Evolutionary conservation across 805 yeast genomes (phyloP), one percentile per base, ranked within the genome.

Genomic region (Wickerhamiella kurtzmanii): DNA sequence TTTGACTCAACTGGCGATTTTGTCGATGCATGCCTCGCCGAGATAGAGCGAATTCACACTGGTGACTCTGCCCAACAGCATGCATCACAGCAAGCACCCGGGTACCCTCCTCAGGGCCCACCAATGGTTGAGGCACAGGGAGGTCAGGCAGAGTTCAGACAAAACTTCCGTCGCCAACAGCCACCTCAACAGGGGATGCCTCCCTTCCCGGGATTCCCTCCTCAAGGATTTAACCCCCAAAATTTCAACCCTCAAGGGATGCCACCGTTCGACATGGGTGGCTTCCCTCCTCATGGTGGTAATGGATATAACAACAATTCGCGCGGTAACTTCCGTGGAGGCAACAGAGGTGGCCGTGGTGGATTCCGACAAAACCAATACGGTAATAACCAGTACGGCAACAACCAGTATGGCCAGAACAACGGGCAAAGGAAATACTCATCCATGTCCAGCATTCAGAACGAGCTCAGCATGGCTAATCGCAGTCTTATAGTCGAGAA

Each of bases 401-500:
- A 54, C 2, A 6, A 20, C 15, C 32, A 13, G 16, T 22, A 21
- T 17, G 22, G 21, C 4, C 18, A 18, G 42, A 48, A 51, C 28
- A 2, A 22, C 18, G 19, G 35, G 28, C 37, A 25, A 48, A 15
- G 44, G 47, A 9, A 32, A 25, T 8, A 25, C 20, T 19, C 42
- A 47, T 19, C 32, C 20, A 5, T 44, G 11, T 44, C 49, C 17
- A 42, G 50, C 9, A 38, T 52, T 5, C 54, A 57, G 16, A 57
- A 58, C 41, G 58, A 56, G 37, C 45, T 52, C 15, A 61, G 60
- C 41, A 48, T 46, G n/a, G 55, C 59, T 16, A 64, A 64, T 49
- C 50, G 53, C 21, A 51, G 56, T 37, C 58, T 72, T 3, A 59
- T 72, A 1, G 66, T 73, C 6, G 72, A 73, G 25, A 64, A 66